These are phyloP conservation scores for Aspergillus luchuensis DNA, from an alignment of 2,329 filamentous ascomycete genomes.

Conservation along the genomic window DNA sequence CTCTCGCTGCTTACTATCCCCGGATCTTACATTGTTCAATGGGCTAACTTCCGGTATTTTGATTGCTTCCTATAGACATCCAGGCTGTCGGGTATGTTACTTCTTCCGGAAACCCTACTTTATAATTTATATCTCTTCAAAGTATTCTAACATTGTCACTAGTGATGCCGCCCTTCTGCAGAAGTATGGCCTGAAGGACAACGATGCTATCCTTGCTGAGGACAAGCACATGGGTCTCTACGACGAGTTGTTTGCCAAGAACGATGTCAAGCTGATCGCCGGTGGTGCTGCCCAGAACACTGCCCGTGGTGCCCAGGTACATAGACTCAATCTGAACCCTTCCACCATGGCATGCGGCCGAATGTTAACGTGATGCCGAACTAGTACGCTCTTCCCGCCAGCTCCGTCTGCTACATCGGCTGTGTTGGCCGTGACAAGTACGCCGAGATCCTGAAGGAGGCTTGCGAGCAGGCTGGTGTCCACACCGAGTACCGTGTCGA, in stretches of 20 bases:
- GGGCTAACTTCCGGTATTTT: slow-evolving; percentile 22
- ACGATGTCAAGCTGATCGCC: slow-evolving; percentile 89
- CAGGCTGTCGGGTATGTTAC: slow-evolving; percentile 69
- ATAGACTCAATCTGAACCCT: slow-evolving; percentile 1
- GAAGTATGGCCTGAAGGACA: slow-evolving; percentile 91
- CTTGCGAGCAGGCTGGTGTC: slow-evolving; percentile 83
- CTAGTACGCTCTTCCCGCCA: slow-evolving; percentile 83
- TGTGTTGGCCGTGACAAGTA: slow-evolving; percentile 96
- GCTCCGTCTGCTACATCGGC: slow-evolving; percentile 91
- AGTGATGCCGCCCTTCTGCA: slow-evolving; percentile 82
- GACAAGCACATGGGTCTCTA: slow-evolving; percentile 86
- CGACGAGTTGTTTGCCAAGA: slow-evolving; percentile 83
- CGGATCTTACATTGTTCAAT: neutral
- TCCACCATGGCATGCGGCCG: neutral
- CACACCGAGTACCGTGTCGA: slow-evolving; percentile 95
- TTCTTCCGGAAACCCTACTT: neutral
- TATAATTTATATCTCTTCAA: neutral
- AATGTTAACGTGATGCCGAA: slow-evolving; percentile 15
- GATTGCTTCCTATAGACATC: slow-evolving; percentile 65
- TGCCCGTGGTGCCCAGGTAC: slow-evolving; percentile 81
- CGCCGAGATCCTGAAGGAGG: slow-evolving; percentile 81
- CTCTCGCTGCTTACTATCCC: neutral
- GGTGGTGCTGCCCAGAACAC: slow-evolving; percentile 98
- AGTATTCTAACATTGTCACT: slow-evolving; percentile 13
- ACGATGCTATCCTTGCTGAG: slow-evolving; percentile 96